Evolutionary conservation across 176 grass and related monocot species (phyloP).

Genomic region (Guadua angustifolia): DNA sequence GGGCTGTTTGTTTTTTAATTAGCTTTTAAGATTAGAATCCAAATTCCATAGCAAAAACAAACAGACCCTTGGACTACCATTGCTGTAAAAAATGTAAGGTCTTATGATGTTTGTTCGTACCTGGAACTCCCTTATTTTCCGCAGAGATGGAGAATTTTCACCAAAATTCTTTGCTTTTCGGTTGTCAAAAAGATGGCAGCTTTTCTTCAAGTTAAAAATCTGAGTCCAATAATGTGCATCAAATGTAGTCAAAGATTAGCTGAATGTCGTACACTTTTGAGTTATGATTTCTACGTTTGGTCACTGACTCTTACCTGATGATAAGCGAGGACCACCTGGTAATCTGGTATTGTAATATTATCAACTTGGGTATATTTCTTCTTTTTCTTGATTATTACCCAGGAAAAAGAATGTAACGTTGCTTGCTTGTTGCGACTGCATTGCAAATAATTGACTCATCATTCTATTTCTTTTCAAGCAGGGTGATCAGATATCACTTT

Average conservation of each 20-base stretch:
- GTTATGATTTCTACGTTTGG: not conserved
- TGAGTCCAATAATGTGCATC: conserved; percentile 4
- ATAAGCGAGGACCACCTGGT: not conserved
- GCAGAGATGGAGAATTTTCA: not conserved
- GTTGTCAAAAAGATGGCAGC: not conserved
- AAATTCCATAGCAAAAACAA: too few relatives aligned
- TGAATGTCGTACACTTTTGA: conserved; percentile 15
- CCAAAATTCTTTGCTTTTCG: not conserved
- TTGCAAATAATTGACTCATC: not conserved
- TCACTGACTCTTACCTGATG: conserved; percentile 5
- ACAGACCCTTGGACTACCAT: not conserved
- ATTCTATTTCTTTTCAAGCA: not conserved
- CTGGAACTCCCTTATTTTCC: not conserved
- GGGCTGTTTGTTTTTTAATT: too few relatives aligned
- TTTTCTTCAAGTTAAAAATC: not conserved
- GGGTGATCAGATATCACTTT: conserved; percentile 11
- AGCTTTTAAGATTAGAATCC: too few relatives aligned
- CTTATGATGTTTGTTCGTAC: not conserved
- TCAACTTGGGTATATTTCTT: not conserved
- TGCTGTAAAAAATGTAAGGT: not conserved
- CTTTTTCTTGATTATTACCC: not conserved
- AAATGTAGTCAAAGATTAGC: conserved; percentile 8
- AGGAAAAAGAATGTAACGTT: not conserved
- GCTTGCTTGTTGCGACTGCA: not conserved
- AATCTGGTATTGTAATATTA: not conserved